These are phyloP conservation scores for Penicillium sp. DNA, from an alignment of 2,329 filamentous ascomycete species.

Conservation along the genomic window DNA sequence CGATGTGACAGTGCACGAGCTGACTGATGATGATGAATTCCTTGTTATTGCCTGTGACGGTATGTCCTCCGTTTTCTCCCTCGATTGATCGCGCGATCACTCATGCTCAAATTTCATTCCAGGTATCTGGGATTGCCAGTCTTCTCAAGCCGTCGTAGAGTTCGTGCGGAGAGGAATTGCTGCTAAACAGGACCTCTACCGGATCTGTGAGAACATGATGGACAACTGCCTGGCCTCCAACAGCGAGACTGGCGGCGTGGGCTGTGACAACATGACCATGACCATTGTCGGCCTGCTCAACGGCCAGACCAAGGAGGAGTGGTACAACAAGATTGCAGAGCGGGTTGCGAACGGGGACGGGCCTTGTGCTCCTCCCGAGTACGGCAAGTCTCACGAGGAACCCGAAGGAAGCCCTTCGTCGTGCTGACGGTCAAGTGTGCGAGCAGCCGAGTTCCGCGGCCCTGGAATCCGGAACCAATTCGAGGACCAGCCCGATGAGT, in stretches of 20 bases:
- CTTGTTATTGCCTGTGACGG: constrained; percentile 90
- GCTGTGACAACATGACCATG: constrained; percentile 99
- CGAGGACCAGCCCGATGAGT: constrained; percentile 69
- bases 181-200: constrained; percentile 89
- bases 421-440: constrained; percentile 43
- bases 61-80: constrained; percentile 50
- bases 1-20: constrained; percentile 87
- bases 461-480: constrained; percentile 80
- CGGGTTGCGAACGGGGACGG: constrained; percentile 95
- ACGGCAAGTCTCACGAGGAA: constrained; percentile 75
- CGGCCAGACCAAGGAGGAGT: constrained; percentile 93
- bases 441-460: constrained; percentile 78
- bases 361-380: constrained; percentile 97
- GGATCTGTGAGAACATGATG: constrained; percentile 99
- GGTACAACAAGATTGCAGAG: constrained; percentile 94
- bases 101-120: constrained; percentile 12
- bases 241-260: constrained; percentile 95
- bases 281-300: constrained; percentile 83
- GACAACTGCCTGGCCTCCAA: constrained; percentile 98
- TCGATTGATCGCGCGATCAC: neutral
- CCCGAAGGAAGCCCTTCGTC: constrained; percentile 39
- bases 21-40: constrained; percentile 94
- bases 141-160: constrained; percentile 94
- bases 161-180: constrained; percentile 96
- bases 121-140: constrained; percentile 99